A percentile compares a stretch with the other conserved stretches of the same genome.
phyloP scores from a whole-genome alignment of 2,329 filamentous ascomycete species.

The Albophoma yamanashiensis region DNA sequence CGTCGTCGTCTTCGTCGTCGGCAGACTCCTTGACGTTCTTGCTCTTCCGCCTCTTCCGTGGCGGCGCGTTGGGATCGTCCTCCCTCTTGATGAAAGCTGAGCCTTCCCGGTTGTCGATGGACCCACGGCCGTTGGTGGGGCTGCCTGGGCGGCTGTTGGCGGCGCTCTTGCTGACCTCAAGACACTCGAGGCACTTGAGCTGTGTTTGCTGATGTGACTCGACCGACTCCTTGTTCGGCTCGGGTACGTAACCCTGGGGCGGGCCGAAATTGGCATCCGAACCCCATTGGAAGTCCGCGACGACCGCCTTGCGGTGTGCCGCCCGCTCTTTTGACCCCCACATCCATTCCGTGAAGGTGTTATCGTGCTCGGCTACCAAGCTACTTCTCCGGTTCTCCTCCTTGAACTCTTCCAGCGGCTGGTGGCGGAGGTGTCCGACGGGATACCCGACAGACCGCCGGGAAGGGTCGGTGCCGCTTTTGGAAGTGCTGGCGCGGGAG shows the following conservation, averaged over 20 bases:
- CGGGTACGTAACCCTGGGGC: slow-evolving; percentile 47
- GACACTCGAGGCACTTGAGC: slow-evolving; percentile 44
- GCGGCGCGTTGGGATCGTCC: slow-evolving; percentile 28
- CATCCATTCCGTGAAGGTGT: slow-evolving; percentile 31
- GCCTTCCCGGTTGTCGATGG: slow-evolving; percentile 7
- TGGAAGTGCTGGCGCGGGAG: slow-evolving; percentile 9
- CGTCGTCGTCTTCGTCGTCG: slow-evolving; percentile 31
- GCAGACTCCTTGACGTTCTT: slow-evolving; percentile 31
- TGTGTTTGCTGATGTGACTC: slow-evolving; percentile 46
- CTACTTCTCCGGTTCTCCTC: slow-evolving; percentile 25
- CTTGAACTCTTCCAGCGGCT: slow-evolving; percentile 30
- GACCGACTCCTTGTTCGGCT: slow-evolving; percentile 43
- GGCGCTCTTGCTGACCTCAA: slow-evolving; percentile 46
- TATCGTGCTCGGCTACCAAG: slow-evolving; percentile 18
- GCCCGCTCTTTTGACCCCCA: slow-evolving; percentile 20
- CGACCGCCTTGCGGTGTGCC: slow-evolving; percentile 22
- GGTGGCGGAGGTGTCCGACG: slow-evolving; percentile 30
- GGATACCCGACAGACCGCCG: slow-evolving; percentile 20
- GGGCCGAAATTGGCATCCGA: slow-evolving; percentile 55
- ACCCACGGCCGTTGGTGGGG: slow-evolving; percentile 24
- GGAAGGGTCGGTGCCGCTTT: slow-evolving; percentile 14
- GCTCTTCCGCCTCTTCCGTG: slow-evolving; percentile 45
- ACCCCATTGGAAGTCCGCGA: slow-evolving; percentile 50
- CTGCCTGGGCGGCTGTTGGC: slow-evolving; percentile 49
- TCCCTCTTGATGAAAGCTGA: slow-evolving; percentile 16